Evolutionary conservation across 2,329 filamentous ascomycete species (phyloP).

Genomic region (Chalaropsis ovoidea): DNA sequence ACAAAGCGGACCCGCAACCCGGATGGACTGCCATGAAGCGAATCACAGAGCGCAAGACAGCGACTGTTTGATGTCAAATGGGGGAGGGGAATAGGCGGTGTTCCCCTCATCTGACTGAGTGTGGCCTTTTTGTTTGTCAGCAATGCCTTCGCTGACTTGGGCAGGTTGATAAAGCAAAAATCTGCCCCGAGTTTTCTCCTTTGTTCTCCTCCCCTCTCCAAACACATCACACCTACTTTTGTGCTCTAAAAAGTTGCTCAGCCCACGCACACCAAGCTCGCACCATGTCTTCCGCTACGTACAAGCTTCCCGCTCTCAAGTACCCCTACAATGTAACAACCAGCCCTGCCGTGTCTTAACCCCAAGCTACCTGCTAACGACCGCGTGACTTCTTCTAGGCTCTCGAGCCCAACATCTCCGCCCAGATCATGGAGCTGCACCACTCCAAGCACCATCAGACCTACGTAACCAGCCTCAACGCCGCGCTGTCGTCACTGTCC

Average conservation of each 20-base stretch:
- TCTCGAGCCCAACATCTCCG: constrained; percentile 62
- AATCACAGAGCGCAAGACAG: not conserved
- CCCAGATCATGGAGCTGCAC: constrained; percentile 72
- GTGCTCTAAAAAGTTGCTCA: not conserved
- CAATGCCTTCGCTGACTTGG: constrained; percentile 8
- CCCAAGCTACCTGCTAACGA: not conserved
- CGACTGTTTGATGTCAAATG: not conserved
- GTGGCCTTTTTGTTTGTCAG: constrained; percentile 11
- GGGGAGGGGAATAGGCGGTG: not conserved
- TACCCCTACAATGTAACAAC: constrained; percentile 59
- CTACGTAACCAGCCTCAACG: constrained; percentile 68
- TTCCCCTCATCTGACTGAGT: not conserved
- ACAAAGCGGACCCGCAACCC: constrained; percentile 13
- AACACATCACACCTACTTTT: constrained; percentile 11
- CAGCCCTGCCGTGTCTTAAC: not conserved
- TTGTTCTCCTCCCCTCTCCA: not conserved
- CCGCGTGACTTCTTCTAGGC: constrained; percentile 38
- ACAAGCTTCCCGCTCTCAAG: constrained; percentile 54
- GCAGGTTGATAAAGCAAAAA: constrained; percentile 1
- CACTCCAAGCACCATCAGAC: constrained; percentile 70
- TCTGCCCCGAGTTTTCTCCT: not conserved
- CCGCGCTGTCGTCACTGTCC: constrained; percentile 50
- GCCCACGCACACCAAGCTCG: not conserved
- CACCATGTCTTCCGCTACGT: constrained; percentile 30
- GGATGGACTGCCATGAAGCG: constrained; percentile 17